Percentiles rank a stretch among this genome's conserved stretches.
phyloP scores from a whole-genome alignment of 768 basidiomycete genomes.

The Rhodocollybia butyracea region DNA sequence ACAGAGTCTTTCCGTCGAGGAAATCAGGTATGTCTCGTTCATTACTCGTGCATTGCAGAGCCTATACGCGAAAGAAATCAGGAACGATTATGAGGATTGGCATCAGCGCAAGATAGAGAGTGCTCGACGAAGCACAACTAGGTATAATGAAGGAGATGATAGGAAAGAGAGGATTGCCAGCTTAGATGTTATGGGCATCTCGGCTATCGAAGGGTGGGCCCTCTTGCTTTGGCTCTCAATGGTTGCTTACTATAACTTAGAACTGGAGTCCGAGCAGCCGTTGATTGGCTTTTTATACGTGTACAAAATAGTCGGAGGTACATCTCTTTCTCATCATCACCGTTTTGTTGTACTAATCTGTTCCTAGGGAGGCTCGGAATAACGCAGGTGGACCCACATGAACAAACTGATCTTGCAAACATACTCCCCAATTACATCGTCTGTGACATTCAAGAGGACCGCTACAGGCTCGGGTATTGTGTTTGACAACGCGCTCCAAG shows the following conservation, averaged over 20 bases:
- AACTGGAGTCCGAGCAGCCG: slow-evolving; percentile 84
- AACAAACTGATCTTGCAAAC: too few relatives aligned
- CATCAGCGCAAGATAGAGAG: slow-evolving; percentile 72
- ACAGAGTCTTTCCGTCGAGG: slow-evolving; percentile 77
- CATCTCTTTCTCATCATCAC: slow-evolving; percentile 4
- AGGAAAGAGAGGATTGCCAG: slow-evolving; percentile 65
- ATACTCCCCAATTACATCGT: too few relatives aligned
- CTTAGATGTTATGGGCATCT: slow-evolving; percentile 86
- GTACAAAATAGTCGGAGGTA: slow-evolving; percentile 87
- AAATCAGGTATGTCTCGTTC: slow-evolving; percentile 88
- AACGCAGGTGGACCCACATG: too few relatives aligned
- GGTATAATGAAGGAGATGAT: slow-evolving; percentile 44
- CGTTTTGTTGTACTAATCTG: background rate
- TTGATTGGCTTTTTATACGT: slow-evolving; percentile 92
- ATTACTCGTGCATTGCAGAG: slow-evolving; percentile 63
- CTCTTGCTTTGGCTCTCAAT: background rate
- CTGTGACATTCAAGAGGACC: too few relatives aligned
- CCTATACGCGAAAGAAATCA: slow-evolving; percentile 85
- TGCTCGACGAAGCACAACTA: slow-evolving; percentile 50
- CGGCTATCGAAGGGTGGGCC: slow-evolving; percentile 84
- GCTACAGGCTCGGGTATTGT: too few relatives aligned
- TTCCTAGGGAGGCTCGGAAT: background rate
- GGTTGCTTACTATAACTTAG: slow-evolving; percentile 33
- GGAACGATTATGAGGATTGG: slow-evolving; percentile 88
- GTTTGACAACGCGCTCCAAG: too few relatives aligned